These are phyloP conservation scores for Apium graveolens DNA, from an alignment of 129 eudicot species.

Conservation along the genomic window DNA sequence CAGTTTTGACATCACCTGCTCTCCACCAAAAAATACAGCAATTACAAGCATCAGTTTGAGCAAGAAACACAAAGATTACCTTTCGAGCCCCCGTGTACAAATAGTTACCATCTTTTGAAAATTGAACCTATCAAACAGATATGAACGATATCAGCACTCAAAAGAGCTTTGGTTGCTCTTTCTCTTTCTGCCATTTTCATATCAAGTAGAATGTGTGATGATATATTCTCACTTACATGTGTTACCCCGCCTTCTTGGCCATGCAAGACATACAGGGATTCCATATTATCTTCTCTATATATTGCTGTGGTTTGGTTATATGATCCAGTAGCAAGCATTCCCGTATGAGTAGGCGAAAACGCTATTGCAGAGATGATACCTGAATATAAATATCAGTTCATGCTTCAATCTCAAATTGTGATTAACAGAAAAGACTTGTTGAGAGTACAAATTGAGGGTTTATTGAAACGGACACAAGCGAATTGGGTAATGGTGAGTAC, in stretches of 20 bases:
- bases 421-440: neutral
- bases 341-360: constrained; percentile 68
- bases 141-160: neutral
- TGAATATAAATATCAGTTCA: constrained; percentile 16
- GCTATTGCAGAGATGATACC: constrained; percentile 94
- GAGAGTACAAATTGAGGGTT: neutral
- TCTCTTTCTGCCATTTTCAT: neutral
- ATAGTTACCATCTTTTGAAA: constrained; percentile 91
- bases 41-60: neutral
- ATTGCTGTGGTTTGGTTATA: constrained; percentile 86
- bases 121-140: constrained; percentile 53
- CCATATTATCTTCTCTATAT: constrained; percentile 93
- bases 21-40: neutral
- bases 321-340: constrained; percentile 90
- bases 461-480: neutral
- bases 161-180: neutral
- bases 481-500: neutral
- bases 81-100: constrained; percentile 86
- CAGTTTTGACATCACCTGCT: neutral
- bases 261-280: constrained; percentile 71
- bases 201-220: neutral
- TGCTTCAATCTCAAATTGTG: neutral
- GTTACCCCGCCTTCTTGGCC: constrained; percentile 99
- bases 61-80: constrained; percentile 29
- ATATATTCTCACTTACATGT: constrained; percentile 58